phyloP scores from a whole-genome alignment of 1,284 basidiomycete genomes.

The Entoloma clypeatum region DNA sequence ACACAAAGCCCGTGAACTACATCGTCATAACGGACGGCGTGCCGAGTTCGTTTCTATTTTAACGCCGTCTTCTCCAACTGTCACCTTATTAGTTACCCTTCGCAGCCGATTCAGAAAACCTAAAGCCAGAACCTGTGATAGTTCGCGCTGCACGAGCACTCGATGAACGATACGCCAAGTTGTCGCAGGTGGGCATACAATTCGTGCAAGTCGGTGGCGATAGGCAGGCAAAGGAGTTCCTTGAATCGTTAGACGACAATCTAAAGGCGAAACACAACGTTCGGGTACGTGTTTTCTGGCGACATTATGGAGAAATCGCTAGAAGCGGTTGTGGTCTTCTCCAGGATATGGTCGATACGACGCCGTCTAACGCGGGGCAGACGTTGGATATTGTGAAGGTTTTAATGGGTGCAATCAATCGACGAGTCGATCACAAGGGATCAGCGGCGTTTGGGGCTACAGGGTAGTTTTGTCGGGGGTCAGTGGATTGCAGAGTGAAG shows the following conservation, averaged over 20 bases:
- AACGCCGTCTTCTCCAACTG: background rate
- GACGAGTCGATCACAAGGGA: conserved; percentile 20
- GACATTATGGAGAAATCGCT: background rate
- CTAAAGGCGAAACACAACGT: conserved; percentile 25
- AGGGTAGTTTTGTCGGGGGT: too few relatives aligned
- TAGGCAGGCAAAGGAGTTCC: conserved; percentile 32
- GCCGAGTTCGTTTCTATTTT: conserved; percentile 38
- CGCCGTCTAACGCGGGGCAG: conserved; percentile 12
- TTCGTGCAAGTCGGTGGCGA: conserved; percentile 48
- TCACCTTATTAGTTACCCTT: background rate
- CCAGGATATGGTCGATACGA: conserved; percentile 22
- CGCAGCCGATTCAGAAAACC: conserved; percentile 12
- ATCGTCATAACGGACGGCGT: conserved; percentile 51
- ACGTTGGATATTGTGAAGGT: conserved; percentile 22
- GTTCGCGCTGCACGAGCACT: conserved; percentile 18
- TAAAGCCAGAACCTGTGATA: conserved; percentile 11
- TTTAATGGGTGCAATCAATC: conserved; percentile 23
- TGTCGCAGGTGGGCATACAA: conserved; percentile 37
- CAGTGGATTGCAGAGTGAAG: too few relatives aligned
- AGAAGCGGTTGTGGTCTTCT: background rate
- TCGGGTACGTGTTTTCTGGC: conserved; percentile 15
- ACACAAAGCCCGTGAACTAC: conserved; percentile 45
- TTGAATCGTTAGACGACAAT: conserved; percentile 39
- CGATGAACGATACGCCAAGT: conserved; percentile 14
- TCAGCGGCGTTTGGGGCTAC: too few relatives aligned